phyloP scores from a whole-genome alignment of 257 asterid species.

The Nyctanthes arbortristis region DNA sequence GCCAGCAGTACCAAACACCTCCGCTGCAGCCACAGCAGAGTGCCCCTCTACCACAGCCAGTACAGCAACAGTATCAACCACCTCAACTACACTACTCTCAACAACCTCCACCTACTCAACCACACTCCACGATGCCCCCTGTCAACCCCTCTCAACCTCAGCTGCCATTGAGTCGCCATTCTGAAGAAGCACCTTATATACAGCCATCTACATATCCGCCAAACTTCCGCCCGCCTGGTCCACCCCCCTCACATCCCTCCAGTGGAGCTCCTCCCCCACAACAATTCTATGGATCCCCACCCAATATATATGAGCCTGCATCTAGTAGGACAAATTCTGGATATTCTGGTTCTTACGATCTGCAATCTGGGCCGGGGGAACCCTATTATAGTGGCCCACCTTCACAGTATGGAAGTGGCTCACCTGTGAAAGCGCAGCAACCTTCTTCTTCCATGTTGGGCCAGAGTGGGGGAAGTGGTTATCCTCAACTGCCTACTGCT shows the following conservation, averaged over 20 bases:
- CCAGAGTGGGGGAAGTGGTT: constrained; percentile 63
- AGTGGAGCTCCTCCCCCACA: constrained; percentile 43
- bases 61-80: constrained; percentile 10
- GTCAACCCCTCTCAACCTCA: constrained; percentile 51
- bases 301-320: constrained; percentile 67
- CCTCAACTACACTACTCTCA: constrained; percentile 59
- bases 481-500: constrained; percentile 92
- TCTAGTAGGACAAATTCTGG: constrained; percentile 67
- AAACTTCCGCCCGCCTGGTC: constrained; percentile 50
- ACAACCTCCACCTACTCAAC: constrained; percentile 53
- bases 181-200: constrained; percentile 62
- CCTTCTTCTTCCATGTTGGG: constrained; percentile 42
- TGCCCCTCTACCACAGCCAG: constrained; percentile 25
- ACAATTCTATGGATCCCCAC: constrained; percentile 57
- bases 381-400: constrained; percentile 60
- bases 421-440: constrained; percentile 60
- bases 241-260: constrained; percentile 28
- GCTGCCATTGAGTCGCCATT: constrained; percentile 56
- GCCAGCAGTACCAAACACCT: constrained; percentile 61
- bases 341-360: constrained; percentile 60
- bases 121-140: constrained; percentile 45
- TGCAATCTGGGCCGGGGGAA: constrained; percentile 57
- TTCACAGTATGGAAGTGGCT: constrained; percentile 56
- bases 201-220: constrained; percentile 61
- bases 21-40: constrained; percentile 43